Percentiles rank a stretch among this genome's conserved stretches.
phyloP scores from a whole-genome alignment of 768 basidiomycete species.

The Termitomyces heimii region DNA sequence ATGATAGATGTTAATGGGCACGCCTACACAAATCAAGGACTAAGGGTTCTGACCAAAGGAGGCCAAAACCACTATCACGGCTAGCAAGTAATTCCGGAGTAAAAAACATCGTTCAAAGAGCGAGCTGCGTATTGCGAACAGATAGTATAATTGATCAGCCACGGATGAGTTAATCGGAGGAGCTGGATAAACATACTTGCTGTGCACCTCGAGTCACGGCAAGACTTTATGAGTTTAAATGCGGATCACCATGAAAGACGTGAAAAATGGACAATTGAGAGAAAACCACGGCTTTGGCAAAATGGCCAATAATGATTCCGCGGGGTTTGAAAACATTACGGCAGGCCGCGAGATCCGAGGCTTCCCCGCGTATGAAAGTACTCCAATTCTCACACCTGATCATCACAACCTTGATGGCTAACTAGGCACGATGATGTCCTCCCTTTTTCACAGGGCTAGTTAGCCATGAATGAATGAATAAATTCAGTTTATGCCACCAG shows the following conservation, averaged over 20 bases:
- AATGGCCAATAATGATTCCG: not conserved
- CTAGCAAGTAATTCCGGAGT: slow-evolving; percentile 73
- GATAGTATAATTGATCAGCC: not conserved
- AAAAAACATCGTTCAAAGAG: slow-evolving; percentile 70
- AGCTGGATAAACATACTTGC: not conserved
- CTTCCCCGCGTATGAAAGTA: too few species aligned
- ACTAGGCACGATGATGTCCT: too few species aligned
- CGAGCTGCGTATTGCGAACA: not conserved
- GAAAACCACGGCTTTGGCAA: not conserved
- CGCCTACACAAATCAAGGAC: not conserved
- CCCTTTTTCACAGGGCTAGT: too few species aligned
- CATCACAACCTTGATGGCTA: too few species aligned
- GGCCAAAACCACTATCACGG: slow-evolving; percentile 83
- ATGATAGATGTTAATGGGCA: not conserved
- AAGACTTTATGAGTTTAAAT: not conserved
- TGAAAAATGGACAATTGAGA: not conserved
- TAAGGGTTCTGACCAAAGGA: slow-evolving; percentile 55
- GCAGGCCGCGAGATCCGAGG: too few species aligned
- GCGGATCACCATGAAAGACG: not conserved
- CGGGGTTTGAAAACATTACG: not conserved
- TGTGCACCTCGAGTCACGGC: not conserved
- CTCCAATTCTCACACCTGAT: too few species aligned
- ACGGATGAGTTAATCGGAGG: not conserved
- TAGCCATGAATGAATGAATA: too few species aligned
- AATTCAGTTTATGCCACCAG: too few species aligned